phyloP scores from a whole-genome alignment of 2,329 filamentous ascomycete genomes.

The Metarhizium humberi region DNA sequence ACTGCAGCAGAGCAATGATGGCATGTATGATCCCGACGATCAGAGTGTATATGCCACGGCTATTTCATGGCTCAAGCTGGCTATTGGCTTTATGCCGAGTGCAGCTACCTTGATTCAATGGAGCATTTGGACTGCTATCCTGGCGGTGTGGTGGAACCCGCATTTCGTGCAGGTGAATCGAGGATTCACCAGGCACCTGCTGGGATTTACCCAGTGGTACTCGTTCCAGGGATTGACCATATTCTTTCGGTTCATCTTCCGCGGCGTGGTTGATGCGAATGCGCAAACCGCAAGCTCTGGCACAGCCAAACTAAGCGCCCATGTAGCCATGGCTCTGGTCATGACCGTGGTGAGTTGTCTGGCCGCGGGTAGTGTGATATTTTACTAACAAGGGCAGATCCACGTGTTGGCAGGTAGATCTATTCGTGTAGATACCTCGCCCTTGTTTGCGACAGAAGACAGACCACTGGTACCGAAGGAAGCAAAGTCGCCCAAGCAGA shows the following conservation, averaged over 20 bases:
- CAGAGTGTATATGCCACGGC: slow-evolving; percentile 9
- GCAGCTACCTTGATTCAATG: slow-evolving; percentile 33
- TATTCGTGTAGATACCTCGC: slow-evolving; percentile 48
- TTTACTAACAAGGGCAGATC: slow-evolving; percentile 27
- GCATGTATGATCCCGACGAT: slow-evolving; percentile 25
- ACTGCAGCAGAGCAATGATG: slow-evolving; percentile 18
- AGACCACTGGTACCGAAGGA: slow-evolving; percentile 16
- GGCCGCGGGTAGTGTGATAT: not conserved
- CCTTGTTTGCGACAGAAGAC: slow-evolving; percentile 33
- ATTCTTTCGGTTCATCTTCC: slow-evolving; percentile 42
- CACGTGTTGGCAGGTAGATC: slow-evolving; percentile 32
- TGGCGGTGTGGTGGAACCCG: slow-evolving; percentile 61
- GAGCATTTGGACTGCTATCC: slow-evolving; percentile 37
- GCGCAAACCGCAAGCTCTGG: slow-evolving; percentile 26
- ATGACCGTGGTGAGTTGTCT: slow-evolving; percentile 40
- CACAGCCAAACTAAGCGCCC: slow-evolving; percentile 38
- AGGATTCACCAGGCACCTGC: slow-evolving; percentile 51
- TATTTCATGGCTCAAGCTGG: slow-evolving; percentile 8
- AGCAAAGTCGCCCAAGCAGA: slow-evolving; percentile 14
- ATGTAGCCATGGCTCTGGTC: slow-evolving; percentile 44
- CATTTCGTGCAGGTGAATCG: slow-evolving; percentile 49
- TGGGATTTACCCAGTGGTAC: slow-evolving; percentile 57
- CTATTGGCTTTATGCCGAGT: slow-evolving; percentile 26
- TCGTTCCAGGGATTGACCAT: slow-evolving; percentile 53
- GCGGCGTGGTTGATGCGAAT: slow-evolving; percentile 30